Base-by-base conservation (phyloP, 106 monocot species). In the Acorus calamus region DNA sequence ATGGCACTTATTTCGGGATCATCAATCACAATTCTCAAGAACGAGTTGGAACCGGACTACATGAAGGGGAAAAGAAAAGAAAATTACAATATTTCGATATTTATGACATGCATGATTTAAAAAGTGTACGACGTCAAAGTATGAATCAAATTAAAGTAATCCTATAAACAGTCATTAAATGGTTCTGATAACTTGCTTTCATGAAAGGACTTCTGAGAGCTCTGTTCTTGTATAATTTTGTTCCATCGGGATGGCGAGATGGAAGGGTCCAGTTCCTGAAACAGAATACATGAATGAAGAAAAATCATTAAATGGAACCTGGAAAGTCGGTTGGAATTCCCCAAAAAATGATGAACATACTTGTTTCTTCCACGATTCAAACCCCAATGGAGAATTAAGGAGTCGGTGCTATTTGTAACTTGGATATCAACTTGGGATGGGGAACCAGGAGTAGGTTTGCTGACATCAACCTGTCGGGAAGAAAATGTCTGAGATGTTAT, bases 321-420 rank as follows among this genome's bases (percentile, higher is more conserved):
- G 10, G 11, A 9, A 44, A 58, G 28, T 28, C 53, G 8, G 45
- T 3, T 13, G 41, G 14, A 48, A 49, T n/a, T 14, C 53, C 4
- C 50, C 6, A 60, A 56, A 54, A 50, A 75, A 28, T 1, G 12
- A 77, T 11, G 14, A 60, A 43, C 44, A 64, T 73, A 98, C 96
- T 78, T 81, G 4, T 65, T 83, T 56, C 74, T 47, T 10, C 57
- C 73, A 14, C 72, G 63, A 70, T 87, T 65, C 49, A 53, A 70
- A 64, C 96, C 96, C 96, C 96, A 98, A 58, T 98, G 96, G 70
- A 98, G 96, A 79, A 85, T 47, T 9, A 84, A 68, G 42, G 67
- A 70, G 57, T 64, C 68, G 44, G 64, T 70, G 44, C 59, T 69
- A 65, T 88, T 88, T 54, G 88, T 77, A 48, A 85, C 65, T 49